A percentile compares a stretch with the other conserved stretches of the same genome.
Evolutionary conservation across 2,329 filamentous ascomycete species (phyloP).

Genomic region (Incumbomyces delicatus): DNA sequence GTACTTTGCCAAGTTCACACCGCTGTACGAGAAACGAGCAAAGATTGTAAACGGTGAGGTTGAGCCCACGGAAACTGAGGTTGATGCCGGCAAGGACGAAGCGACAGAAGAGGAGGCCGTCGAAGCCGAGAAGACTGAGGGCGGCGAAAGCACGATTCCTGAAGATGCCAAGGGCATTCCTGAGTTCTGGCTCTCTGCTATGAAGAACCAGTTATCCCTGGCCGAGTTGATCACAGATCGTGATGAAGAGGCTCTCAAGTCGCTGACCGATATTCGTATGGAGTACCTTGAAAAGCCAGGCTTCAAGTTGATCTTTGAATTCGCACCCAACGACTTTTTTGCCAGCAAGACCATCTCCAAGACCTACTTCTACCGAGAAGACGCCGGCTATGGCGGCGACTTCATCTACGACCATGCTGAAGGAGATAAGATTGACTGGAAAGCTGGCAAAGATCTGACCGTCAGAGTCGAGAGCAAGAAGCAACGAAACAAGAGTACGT

Average conservation of each 20-base stretch:
- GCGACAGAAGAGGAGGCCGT: slow-evolving; percentile 59
- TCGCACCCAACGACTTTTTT: slow-evolving; percentile 91
- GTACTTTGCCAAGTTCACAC: slow-evolving; percentile 97
- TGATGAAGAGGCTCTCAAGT: slow-evolving; percentile 86
- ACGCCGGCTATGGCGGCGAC: slow-evolving; percentile 95
- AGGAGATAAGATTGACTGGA: slow-evolving; percentile 97
- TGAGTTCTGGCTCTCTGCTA: slow-evolving; percentile 98
- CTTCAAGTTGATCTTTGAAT: slow-evolving; percentile 97
- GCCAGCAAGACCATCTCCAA: slow-evolving; percentile 95
- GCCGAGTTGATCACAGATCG: slow-evolving; percentile 98
- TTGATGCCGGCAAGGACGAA: slow-evolving; percentile 75
- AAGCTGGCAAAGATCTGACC: slow-evolving; percentile 82
- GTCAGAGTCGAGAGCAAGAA: slow-evolving; percentile 97
- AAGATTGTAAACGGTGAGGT: slow-evolving; percentile 77
- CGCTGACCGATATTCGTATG: slow-evolving; percentile 89
- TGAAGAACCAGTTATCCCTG: slow-evolving; percentile 98
- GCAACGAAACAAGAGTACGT: slow-evolving; percentile 97
- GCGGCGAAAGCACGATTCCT: slow-evolving; percentile 36
- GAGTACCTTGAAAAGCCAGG: slow-evolving; percentile 97
- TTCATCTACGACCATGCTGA: slow-evolving; percentile 99
- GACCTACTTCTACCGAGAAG: slow-evolving; percentile 98
- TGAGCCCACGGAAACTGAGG: slow-evolving; percentile 80
- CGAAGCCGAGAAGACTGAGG: slow-evolving; percentile 49
- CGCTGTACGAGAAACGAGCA: slow-evolving; percentile 89
- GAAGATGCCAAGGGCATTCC: slow-evolving; percentile 68